A percentile compares a stretch with the other conserved stretches of the same genome.
Evolutionary conservation across 768 basidiomycete species (phyloP).

Genomic region (Dacryopinax primogenitus): DNA sequence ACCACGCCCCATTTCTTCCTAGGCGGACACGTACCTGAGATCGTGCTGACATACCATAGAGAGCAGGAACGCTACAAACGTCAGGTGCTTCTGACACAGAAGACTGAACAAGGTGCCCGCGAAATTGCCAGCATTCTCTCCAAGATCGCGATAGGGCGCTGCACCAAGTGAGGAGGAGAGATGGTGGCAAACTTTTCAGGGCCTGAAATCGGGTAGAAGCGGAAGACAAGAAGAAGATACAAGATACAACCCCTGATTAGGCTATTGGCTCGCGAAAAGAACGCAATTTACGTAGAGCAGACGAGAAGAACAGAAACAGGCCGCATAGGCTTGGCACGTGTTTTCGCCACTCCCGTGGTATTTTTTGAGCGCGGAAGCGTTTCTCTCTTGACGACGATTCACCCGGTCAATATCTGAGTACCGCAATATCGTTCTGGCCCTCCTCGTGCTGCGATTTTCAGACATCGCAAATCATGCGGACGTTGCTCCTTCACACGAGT

Average conservation of each 20-base stretch:
- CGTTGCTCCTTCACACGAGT: not conserved
- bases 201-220: conserved; percentile 1
- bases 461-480: not conserved
- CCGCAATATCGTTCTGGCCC: not conserved
- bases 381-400: not conserved
- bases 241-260: conserved; percentile 5
- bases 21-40: too few relatives aligned
- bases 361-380: not conserved
- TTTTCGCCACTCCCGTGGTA: not conserved
- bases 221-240: not conserved
- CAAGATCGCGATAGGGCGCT: not conserved
- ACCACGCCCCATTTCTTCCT: not conserved
- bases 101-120: not conserved
- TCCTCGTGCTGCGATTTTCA: not conserved
- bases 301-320: not conserved
- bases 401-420: not conserved
- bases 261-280: conserved; percentile 6
- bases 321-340: not conserved
- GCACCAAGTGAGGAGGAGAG: not conserved
- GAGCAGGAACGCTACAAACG: not conserved
- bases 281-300: not conserved
- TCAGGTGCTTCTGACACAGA: not conserved
- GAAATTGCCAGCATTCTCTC: conserved; percentile 7
- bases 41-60: not conserved
- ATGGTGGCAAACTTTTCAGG: not conserved